phyloP scores from a whole-genome alignment of 148 eudicot genomes.

The Oxyria digyna region DNA sequence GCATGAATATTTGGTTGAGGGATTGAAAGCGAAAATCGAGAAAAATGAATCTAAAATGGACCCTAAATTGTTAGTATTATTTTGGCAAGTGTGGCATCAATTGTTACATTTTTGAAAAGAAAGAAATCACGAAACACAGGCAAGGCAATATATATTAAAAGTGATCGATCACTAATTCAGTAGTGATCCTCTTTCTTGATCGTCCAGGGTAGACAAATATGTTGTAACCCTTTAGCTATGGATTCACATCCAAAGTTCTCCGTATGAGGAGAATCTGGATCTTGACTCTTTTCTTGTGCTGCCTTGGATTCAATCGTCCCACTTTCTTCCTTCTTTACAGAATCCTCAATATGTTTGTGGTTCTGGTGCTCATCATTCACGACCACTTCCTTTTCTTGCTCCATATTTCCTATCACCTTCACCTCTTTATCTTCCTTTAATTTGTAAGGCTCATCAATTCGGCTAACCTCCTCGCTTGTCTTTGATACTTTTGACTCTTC shows the following conservation, averaged over 20 bases:
- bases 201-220: conserved; percentile 12
- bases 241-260: conserved; percentile 5
- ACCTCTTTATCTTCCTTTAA: background rate
- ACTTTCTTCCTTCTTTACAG: no score
- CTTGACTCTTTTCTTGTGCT: conserved; percentile 13
- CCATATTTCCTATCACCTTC: background rate
- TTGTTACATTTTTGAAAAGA: no score
- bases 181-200: conserved; percentile 6
- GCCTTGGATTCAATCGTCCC: background rate
- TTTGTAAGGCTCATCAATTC: background rate
- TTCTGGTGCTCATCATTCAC: background rate
- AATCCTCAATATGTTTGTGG: background rate
- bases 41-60: no score
- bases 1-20: no score
- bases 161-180: no score
- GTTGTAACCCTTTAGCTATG: conserved; percentile 10
- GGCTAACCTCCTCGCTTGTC: background rate
- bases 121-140: no score
- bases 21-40: no score
- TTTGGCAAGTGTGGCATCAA: no score
- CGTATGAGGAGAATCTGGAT: conserved; percentile 1
- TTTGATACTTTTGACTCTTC: background rate
- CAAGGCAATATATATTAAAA: no score
- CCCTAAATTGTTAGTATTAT: no score
- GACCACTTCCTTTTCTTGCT: background rate